Conservation (phyloP, 2,329 filamentous ascomycete species). For the Ophiostoma sp. region DNA sequence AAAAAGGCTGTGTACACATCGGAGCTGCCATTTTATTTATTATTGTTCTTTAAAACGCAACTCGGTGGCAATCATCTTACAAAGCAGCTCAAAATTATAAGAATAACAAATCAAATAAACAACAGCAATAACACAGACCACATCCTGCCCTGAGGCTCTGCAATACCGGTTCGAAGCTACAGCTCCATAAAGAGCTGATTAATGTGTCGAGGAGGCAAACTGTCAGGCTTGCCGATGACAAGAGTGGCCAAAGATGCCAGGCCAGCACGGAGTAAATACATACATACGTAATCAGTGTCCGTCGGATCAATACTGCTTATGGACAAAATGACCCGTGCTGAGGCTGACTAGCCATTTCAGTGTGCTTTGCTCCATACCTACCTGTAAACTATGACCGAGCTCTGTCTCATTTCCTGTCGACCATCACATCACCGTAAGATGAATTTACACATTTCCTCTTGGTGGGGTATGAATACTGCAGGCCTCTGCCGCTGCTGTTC, state of each 20-base stretch:
- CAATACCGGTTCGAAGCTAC: background rate
- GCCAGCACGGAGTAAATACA: background rate
- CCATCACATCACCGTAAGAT: background rate
- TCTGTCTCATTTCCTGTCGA: background rate
- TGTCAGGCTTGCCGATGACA: background rate
- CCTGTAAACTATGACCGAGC: background rate
- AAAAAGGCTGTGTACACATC: too few relatives aligned
- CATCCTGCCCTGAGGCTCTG: background rate
- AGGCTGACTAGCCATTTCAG: too few relatives aligned
- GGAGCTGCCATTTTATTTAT: too few relatives aligned
- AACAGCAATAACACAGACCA: background rate
- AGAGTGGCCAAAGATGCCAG: conserved; percentile 1
- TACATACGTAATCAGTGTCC: background rate
- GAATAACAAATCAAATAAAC: background rate
- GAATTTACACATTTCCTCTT: background rate
- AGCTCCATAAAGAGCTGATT: background rate
- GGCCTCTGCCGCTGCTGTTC: background rate
- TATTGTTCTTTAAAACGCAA: background rate
- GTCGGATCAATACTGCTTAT: background rate
- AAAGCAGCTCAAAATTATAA: background rate
- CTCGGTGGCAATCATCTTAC: background rate
- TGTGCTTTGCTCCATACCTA: background rate
- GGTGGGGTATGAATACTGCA: background rate
- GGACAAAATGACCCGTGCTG: too few relatives aligned
- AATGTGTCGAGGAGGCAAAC: background rate